Conservation (phyloP, 306 rosid genomes). For the Prunus mira region DNA sequence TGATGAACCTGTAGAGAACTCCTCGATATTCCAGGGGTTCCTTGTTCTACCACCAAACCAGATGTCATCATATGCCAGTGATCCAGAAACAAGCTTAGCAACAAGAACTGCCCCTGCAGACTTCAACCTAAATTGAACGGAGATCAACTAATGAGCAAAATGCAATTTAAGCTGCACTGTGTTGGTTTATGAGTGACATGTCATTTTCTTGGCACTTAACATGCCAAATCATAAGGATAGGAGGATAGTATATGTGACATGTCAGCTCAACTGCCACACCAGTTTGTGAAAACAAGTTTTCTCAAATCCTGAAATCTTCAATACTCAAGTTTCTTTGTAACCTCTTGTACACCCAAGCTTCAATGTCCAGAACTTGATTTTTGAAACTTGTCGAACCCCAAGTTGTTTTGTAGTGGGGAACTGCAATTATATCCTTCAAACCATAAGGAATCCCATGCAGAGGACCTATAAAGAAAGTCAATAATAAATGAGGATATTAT, state of each 20-base stretch:
- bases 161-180: neutral
- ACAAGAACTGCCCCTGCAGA: slow-evolving; percentile 79
- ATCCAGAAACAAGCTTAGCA: slow-evolving; percentile 82
- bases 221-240: no score
- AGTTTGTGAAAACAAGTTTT: neutral
- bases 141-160: neutral
- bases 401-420: slow-evolving; percentile 70
- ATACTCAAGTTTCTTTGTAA: slow-evolving; percentile 9
- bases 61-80: slow-evolving; percentile 81
- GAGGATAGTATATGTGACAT: no score
- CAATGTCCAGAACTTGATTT: slow-evolving; percentile 65
- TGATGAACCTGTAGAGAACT: slow-evolving; percentile 86
- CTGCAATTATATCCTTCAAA: slow-evolving; percentile 85
- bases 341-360: slow-evolving; percentile 90
- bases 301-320: neutral
- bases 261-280: no score
- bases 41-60: slow-evolving; percentile 95
- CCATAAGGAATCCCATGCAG: slow-evolving; percentile 95
- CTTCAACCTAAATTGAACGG: slow-evolving; percentile 39
- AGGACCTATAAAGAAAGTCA: slow-evolving; percentile 49
- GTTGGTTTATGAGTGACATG: neutral
- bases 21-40: slow-evolving; percentile 90
- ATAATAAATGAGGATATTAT: neutral
- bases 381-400: slow-evolving; percentile 79
- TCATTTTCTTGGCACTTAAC: no score